Evolutionary conservation across 163 green algal species (phyloP), one percentile per base, ranked within the genome.

Genomic region (Chloroidium sp.): DNA sequence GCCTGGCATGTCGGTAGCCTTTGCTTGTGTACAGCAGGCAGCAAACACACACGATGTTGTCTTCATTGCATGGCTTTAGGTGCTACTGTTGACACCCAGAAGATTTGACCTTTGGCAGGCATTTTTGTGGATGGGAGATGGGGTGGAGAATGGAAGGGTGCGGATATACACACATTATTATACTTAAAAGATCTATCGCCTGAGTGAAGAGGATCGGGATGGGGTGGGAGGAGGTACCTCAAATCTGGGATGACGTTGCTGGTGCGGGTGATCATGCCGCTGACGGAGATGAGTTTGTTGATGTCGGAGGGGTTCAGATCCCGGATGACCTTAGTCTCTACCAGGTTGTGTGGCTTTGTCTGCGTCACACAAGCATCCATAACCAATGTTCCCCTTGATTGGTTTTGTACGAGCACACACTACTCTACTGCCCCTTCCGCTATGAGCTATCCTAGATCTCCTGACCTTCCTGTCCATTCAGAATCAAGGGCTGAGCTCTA

Each of bases 291-390:
- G 69, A 99, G 90, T 58, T 87, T 92, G 87, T 97, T 91, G 74
- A 98, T 93, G 82, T 98, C 94, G 1, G 88, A 86, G n/a, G 96
- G 96, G 85, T 99, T 93, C 62, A 99, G 90, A 80, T 98, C 95
- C 3, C 96, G 91, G 88, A 99, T 98, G 58, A 97, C 88, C 80
- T 93, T 93, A 36, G 79, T 88, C 74, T 94, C 84, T n/a, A 82
- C 80, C 82, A 99, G 86, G 88, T 98, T 99, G 91, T 94, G 98
- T 3, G 91, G 85, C 2, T 86, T 84, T 2, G 91, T 85, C 87
- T 93, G 87, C 80, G 67, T 84, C 84, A 12, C 62, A 61, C 62
- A 75, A 61, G 36, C 64, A 67, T 4, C 69, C 59, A 78, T 10
- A 74, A 2, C 59, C 4, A 61, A 60, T 36, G 36, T 36, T 36